Base-by-base conservation (phyloP, 2,329 filamentous ascomycete species). In the Cladophialophora bantiana region DNA sequence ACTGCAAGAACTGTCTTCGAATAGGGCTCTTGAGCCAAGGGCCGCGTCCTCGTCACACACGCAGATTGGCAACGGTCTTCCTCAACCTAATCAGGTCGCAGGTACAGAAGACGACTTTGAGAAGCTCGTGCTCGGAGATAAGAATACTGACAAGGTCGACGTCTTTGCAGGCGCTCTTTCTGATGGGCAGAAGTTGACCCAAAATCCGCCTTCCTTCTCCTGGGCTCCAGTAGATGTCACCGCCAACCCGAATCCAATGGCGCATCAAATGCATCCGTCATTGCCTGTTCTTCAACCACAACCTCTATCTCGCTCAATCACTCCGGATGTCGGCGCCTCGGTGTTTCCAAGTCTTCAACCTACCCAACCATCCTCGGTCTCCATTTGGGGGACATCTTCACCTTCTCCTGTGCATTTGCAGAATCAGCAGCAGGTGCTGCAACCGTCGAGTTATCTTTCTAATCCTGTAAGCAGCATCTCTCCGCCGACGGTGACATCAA, bases 101-200 rank as follows among this genome's bases (percentile, higher is more conserved):
- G 84, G 81, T 12, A 72, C 74, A 32, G 84, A 90, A 57, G 86
- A 90, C 66, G 93, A 96, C 75, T 99, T 98, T 74, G 94, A 97
- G 77, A 87, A 87, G 1, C 87, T 99, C 2, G 94, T 99, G 59
- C 93, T 96, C 74, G 94, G 94, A 7, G 88, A 86, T 64, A 81
- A 83, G 55, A 79, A 75, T 34, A 78, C 75, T n/a, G 75, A 72
- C 62, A 72, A 69, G 58, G 75, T 74, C 32, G 76, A 77, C 61
- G 74, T 76, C 72, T 68, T 73, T 74, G 67, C 75, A 73, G 70
- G 72, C 71, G 67, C 71, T 10, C 56, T 76, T 57, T 69, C 76
- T 50, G 69, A 73, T 9, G 76, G 74, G 59, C 64, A 70, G 72
- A 58, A 69, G 69, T 52, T 73, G 72, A 66, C 71, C 70, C 70